Base-by-base conservation (phyloP, 345 rosid species). In the Lumnitzera littorea region DNA sequence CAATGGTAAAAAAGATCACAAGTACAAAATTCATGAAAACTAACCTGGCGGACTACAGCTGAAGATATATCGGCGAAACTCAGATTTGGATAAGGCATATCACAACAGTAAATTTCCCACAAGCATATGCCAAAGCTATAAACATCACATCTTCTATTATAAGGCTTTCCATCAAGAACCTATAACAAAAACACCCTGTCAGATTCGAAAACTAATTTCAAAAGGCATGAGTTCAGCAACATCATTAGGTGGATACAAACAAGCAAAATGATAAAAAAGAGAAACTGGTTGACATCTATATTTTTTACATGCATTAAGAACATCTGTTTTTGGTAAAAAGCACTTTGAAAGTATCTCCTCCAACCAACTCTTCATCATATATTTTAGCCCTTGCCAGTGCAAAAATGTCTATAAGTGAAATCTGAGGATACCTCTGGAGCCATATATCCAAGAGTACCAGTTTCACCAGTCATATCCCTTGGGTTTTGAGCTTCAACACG, bases 51-150 rank as follows among this genome's bases (percentile, higher is more conserved):
- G 55, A 80, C 79, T 53, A 80, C 84, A n/a, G 81, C 81, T 24
- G 84, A 68, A 5, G 81, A 59, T 13, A 73, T 74, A 61, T 76
- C 84, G 15, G 76, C 74, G 36, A 79, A 73, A 64, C 76, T 76
- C 11, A 79, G 78, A 70, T 76, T 51, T 0, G 83, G 76, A 50
- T 79, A 76, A 15, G 83, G 83, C 83, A 79, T 79, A 36, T 79
- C 78, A 50, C 84, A 80, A 20, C 84, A 80, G 61, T 80, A 80
- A 23, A 76, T 80, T 67, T 80, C 84, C 84, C 81, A 80, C 54
- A 80, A 64, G 62, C 84, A 76, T 25, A 80, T 80, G 72, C 84
- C 79, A 7, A 80, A 80, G 67, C 81, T 80, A 65, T 80, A 80
- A 16, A 80, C 84, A 64, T 76, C 84, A 15, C 84, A 80, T 12